phyloP scores from a whole-genome alignment of 805 yeast species.

The Ogataea salicorniae region DNA sequence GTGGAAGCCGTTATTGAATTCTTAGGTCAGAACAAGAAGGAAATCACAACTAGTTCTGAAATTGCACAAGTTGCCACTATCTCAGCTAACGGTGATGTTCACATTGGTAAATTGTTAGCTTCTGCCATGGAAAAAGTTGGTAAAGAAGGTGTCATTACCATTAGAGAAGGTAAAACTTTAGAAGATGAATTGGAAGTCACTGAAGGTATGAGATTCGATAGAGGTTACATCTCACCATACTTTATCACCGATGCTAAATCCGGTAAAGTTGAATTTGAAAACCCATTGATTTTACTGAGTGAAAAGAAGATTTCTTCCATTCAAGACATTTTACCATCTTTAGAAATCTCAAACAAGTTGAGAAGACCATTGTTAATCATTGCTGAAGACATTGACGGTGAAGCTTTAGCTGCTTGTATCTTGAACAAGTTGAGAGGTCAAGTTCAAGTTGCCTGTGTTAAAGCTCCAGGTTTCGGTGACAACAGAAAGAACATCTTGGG shows the following conservation, averaged over 20 bases:
- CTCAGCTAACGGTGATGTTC: constrained; percentile 93
- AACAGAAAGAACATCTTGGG: constrained; percentile 95
- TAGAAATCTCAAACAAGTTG: constrained; percentile 86
- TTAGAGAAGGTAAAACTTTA: constrained; percentile 93
- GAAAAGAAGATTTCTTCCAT: constrained; percentile 91
- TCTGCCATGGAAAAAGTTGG: constrained; percentile 98
- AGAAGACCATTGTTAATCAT: constrained; percentile 90
- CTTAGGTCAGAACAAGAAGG: constrained; percentile 81
- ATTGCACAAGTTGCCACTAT: constrained; percentile 98
- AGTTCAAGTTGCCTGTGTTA: constrained; percentile 94
- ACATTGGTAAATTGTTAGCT: constrained; percentile 87
- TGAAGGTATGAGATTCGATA: constrained; percentile 97
- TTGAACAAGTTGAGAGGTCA: constrained; percentile 97
- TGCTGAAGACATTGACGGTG: constrained; percentile 97
- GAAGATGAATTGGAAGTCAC: constrained; percentile 96
- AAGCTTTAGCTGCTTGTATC: constrained; percentile 96
- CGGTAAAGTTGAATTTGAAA: constrained; percentile 93
- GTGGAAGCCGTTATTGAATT: constrained; percentile 87
- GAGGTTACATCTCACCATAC: constrained; percentile 96
- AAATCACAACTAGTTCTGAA: constrained; percentile 89
- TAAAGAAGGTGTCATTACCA: constrained; percentile 97
- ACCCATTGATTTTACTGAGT: constrained; percentile 80
- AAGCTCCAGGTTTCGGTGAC: constrained; percentile 99
- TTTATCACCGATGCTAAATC: constrained; percentile 89
- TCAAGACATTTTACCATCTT: constrained; percentile 87